Evolutionary conservation across 1,284 basidiomycete species (phyloP).

Genomic region (Tausonia pullulans): DNA sequence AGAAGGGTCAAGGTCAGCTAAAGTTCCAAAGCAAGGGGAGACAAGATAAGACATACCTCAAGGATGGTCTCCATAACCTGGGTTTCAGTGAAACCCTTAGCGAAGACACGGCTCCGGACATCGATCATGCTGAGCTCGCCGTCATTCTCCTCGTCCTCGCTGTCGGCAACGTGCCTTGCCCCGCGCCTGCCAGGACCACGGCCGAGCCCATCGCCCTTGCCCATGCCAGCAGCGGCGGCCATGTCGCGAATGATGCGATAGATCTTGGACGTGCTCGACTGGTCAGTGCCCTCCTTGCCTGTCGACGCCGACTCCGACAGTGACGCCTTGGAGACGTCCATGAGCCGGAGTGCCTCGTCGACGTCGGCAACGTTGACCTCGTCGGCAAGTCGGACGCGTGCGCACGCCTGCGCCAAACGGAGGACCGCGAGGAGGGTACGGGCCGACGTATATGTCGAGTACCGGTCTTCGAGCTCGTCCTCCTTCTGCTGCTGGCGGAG

Average conservation of each 20-base stretch:
- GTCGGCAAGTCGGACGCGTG: slow-evolving; percentile 74
- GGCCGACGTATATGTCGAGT: slow-evolving; percentile 90
- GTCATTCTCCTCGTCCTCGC: slow-evolving; percentile 51
- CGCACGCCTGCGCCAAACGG: slow-evolving; percentile 87
- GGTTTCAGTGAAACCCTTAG: slow-evolving; percentile 78
- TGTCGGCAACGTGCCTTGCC: slow-evolving; percentile 38
- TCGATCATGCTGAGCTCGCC: slow-evolving; percentile 58
- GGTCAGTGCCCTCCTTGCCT: slow-evolving; percentile 51
- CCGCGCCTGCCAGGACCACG: slow-evolving; percentile 32
- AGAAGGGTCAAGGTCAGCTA: slow-evolving; percentile 9
- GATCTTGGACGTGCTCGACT: slow-evolving; percentile 67
- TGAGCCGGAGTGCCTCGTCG: slow-evolving; percentile 89
- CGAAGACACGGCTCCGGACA: slow-evolving; percentile 67
- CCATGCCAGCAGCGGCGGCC: slow-evolving; percentile 40
- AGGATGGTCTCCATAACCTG: slow-evolving; percentile 73
- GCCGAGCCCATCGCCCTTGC: slow-evolving; percentile 31
- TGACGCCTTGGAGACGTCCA: slow-evolving; percentile 91
- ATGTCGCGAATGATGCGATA: slow-evolving; percentile 83
- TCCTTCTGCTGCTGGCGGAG: slow-evolving; percentile 86
- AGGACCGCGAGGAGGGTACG: slow-evolving; percentile 90
- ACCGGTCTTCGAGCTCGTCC: slow-evolving; percentile 77
- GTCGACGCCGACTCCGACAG: slow-evolving; percentile 59
- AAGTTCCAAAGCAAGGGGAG: not conserved
- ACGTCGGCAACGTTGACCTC: slow-evolving; percentile 77
- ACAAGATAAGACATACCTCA: slow-evolving; percentile 44